Percentiles rank a stretch among this genome's conserved stretches.
Evolutionary conservation across 2,329 filamentous ascomycete genomes (phyloP).

Genomic region (Fusarium sp.): DNA sequence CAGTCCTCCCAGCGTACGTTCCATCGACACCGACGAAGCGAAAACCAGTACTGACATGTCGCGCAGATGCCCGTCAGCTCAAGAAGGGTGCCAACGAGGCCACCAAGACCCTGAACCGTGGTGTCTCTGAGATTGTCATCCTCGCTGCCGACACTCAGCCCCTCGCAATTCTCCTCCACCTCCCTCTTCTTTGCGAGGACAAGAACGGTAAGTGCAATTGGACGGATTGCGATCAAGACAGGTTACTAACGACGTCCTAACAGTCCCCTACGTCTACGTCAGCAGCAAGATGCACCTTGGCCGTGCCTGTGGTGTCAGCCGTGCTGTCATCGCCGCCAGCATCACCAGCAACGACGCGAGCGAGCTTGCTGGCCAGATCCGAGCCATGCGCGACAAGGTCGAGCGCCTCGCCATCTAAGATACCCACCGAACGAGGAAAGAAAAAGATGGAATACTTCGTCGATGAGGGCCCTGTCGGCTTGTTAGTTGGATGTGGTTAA

Average conservation of each 20-base stretch:
- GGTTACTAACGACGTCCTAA: constrained; percentile 20
- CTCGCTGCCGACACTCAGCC: constrained; percentile 90
- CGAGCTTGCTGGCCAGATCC: constrained; percentile 89
- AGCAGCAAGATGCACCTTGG: constrained; percentile 87
- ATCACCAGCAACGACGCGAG: constrained; percentile 94
- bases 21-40: not conserved
- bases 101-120: constrained; percentile 91
- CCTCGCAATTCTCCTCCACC: constrained; percentile 87
- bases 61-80: constrained; percentile 73
- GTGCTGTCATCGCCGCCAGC: constrained; percentile 85
- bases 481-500: constrained; percentile 24
- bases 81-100: constrained; percentile 82
- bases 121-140: constrained; percentile 89
- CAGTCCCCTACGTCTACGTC: constrained; percentile 72
- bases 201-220: constrained; percentile 62
- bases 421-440: constrained; percentile 35
- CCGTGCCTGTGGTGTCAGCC: constrained; percentile 88
- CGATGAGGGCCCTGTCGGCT: constrained; percentile 1
- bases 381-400: constrained; percentile 91
- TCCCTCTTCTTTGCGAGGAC: constrained; percentile 89
- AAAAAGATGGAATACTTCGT: constrained; percentile 32
- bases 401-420: constrained; percentile 92
- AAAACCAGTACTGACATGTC: constrained; percentile 2
- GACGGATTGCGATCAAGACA: not conserved
- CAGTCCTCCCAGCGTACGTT: constrained; percentile 71